These are phyloP conservation scores for Debaryomyces fabryi DNA, from an alignment of 1,139 yeast genomes.

Conservation along the genomic window DNA sequence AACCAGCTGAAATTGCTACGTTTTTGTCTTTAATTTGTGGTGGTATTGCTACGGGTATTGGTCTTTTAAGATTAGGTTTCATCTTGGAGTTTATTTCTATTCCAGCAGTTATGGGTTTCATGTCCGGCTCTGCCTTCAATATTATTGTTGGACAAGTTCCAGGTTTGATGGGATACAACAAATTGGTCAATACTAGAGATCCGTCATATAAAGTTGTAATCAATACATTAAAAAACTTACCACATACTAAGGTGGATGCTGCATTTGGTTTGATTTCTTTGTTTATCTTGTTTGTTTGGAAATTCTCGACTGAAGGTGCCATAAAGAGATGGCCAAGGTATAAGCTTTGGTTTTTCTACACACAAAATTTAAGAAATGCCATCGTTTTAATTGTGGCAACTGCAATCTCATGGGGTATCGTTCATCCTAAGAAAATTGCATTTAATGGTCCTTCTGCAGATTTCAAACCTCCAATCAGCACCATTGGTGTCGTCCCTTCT, in stretches of 20 bases:
- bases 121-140: constrained; percentile 90
- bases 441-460: constrained; percentile 35
- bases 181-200: constrained; percentile 68
- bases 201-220: constrained; percentile 73
- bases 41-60: constrained; percentile 78
- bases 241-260: constrained; percentile 71
- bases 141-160: constrained; percentile 88
- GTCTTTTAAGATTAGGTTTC: constrained; percentile 83
- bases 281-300: constrained; percentile 69
- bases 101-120: constrained; percentile 94
- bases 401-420: constrained; percentile 67
- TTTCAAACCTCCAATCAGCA: constrained; percentile 53
- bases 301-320: constrained; percentile 54
- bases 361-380: constrained; percentile 79
- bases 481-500: constrained; percentile 78
- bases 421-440: constrained; percentile 67
- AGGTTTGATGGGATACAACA: constrained; percentile 74
- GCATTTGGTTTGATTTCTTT: constrained; percentile 85
- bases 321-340: constrained; percentile 68
- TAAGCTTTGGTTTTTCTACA: constrained; percentile 63
- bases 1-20: constrained; percentile 76
- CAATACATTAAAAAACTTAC: constrained; percentile 70
- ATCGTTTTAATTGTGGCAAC: constrained; percentile 78
- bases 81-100: constrained; percentile 84
- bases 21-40: constrained; percentile 82